Conservation (phyloP, 495 filamentous ascomycete genomes). For the Penicillium egyptiacum region DNA sequence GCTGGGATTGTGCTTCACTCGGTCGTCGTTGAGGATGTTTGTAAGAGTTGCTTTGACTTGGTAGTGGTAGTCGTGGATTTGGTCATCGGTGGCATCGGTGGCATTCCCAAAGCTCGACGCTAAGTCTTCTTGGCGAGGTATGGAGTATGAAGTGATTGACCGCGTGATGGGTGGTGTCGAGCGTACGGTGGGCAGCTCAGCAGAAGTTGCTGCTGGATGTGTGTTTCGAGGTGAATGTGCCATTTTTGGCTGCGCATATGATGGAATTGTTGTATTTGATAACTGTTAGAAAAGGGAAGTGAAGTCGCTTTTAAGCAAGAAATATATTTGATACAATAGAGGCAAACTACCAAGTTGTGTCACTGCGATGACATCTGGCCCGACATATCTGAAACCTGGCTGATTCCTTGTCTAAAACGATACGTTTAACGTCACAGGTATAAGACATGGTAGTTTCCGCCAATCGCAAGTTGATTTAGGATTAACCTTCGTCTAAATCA, state of each 20-base stretch:
- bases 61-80: slow-evolving; percentile 1
- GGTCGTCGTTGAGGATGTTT: slow-evolving; percentile 14
- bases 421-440: background rate
- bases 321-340: background rate
- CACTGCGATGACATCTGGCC: slow-evolving; percentile 2
- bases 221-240: background rate
- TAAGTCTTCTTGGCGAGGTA: background rate
- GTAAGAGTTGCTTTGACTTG: slow-evolving; percentile 14
- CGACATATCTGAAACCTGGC: slow-evolving; percentile 3
- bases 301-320: background rate
- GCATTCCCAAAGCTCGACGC: background rate
- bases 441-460: background rate
- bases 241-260: background rate
- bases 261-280: background rate
- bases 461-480: background rate
- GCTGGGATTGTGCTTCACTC: slow-evolving; percentile 6
- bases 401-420: background rate
- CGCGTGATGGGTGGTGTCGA: background rate
- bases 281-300: background rate
- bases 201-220: slow-evolving; percentile 1
- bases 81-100: background rate
- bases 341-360: background rate
- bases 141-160: slow-evolving; percentile 1
- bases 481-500: background rate
- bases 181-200: background rate